phyloP scores from a whole-genome alignment of 2,329 filamentous ascomycete genomes.

The Colletotrichum cereale region DNA sequence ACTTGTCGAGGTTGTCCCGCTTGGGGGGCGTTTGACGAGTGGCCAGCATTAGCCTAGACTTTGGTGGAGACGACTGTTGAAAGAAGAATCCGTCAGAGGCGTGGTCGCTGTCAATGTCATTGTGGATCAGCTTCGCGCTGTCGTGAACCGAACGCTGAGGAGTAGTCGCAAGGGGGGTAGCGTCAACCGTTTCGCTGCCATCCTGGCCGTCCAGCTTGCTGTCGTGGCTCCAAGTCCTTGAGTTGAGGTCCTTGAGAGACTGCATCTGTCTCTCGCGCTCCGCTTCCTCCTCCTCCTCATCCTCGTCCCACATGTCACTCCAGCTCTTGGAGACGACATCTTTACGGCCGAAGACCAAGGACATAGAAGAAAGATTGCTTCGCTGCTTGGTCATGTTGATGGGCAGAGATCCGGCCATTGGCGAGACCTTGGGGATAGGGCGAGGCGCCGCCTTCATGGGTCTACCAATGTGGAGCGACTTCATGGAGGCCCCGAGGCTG shows the following conservation, averaged over 20 bases:
- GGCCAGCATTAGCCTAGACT: conserved; percentile 18
- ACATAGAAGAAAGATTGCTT: conserved; percentile 76
- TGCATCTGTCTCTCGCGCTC: conserved; percentile 71
- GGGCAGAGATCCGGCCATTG: conserved; percentile 77
- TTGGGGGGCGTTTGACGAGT: conserved; percentile 75
- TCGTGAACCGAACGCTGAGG: conserved; percentile 54
- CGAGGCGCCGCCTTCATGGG: conserved; percentile 57
- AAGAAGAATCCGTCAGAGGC: conserved; percentile 80
- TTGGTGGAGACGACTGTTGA: conserved; percentile 69
- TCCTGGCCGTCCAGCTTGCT: conserved; percentile 66
- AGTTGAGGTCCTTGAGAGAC: conserved; percentile 75
- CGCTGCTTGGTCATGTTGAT: conserved; percentile 85
- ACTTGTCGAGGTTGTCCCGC: conserved; percentile 79
- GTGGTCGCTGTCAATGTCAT: conserved; percentile 73
- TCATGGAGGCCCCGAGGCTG: conserved; percentile 83
- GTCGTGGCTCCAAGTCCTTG: conserved; percentile 84
- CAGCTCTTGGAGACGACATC: conserved; percentile 96
- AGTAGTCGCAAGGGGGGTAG: conserved; percentile 51
- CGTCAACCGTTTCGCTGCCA: conserved; percentile 57
- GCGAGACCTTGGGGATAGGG: conserved; percentile 66
- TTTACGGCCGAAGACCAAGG: conserved; percentile 82
- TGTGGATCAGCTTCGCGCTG: conserved; percentile 45
- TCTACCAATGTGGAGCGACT: conserved; percentile 72
- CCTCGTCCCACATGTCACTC: conserved; percentile 98
- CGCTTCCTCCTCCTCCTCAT: conserved; percentile 80